Percentiles rank a stretch among this genome's conserved stretches.
Conservation (phyloP, 2,329 filamentous ascomycete genomes). For the Cladosporium oxysporum region DNA sequence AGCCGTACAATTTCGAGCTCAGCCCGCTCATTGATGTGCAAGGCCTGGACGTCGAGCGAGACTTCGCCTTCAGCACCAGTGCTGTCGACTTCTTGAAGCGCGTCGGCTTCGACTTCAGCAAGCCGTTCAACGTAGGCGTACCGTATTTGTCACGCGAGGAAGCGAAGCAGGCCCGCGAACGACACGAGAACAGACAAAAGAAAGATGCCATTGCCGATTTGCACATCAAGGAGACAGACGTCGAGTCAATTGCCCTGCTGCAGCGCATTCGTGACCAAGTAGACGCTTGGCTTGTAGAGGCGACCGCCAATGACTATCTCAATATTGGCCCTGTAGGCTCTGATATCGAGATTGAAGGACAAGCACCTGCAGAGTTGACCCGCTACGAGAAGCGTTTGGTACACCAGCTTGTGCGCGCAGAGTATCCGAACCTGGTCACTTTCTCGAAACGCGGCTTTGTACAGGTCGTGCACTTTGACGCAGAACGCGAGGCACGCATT, state of each 20-base stretch:
- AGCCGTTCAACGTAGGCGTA: constrained; percentile 58
- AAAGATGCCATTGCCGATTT: constrained; percentile 47
- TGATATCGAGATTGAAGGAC: constrained; percentile 23
- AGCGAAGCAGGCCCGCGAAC: constrained; percentile 50
- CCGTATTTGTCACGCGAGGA: constrained; percentile 64
- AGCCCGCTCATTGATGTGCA: constrained; percentile 56
- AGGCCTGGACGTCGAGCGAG: constrained; percentile 60
- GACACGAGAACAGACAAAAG: constrained; percentile 47
- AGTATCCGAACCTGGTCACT: constrained; percentile 55
- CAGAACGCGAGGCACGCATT: constrained; percentile 47
- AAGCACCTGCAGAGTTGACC: constrained; percentile 44
- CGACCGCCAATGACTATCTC: constrained; percentile 33
- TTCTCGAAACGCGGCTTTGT: constrained; percentile 47
- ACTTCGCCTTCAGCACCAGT: constrained; percentile 56
- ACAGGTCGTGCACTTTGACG: constrained; percentile 45
- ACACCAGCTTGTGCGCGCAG: constrained; percentile 65
- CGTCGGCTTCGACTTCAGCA: constrained; percentile 60
- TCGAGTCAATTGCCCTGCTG: constrained; percentile 55
- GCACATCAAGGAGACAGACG: constrained; percentile 54
- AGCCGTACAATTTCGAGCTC: constrained; percentile 66
- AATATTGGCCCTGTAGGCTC: constrained; percentile 35
- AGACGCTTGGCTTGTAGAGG: constrained; percentile 47
- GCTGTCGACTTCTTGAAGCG: constrained; percentile 63
- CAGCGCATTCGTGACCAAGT: constrained; percentile 48
- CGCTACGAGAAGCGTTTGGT: constrained; percentile 66